A percentile compares a stretch with the other conserved stretches of the same genome.
Evolutionary conservation across 768 basidiomycete species (phyloP).

Genomic region (Fomitopsis serialis): DNA sequence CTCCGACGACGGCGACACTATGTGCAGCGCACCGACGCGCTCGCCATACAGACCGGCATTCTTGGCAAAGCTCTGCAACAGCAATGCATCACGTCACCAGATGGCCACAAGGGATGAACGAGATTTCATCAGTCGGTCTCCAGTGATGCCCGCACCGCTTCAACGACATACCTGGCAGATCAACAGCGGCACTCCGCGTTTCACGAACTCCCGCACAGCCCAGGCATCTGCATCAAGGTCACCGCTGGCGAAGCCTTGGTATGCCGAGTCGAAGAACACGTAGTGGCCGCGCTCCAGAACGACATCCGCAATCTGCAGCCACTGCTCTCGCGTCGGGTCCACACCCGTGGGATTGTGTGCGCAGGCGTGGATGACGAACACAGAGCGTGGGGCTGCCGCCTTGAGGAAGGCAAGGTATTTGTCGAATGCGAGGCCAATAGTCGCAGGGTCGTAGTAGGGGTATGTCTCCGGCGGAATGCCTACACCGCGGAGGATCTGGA

Average conservation of each 20-base stretch:
- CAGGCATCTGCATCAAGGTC: constrained; percentile 88
- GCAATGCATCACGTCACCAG: neutral
- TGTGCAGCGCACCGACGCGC: constrained; percentile 89
- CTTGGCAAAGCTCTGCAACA: constrained; percentile 86
- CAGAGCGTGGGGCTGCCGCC: constrained; percentile 67
- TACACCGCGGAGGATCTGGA: constrained; percentile 86
- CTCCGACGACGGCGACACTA: constrained; percentile 61
- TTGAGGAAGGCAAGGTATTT: constrained; percentile 60
- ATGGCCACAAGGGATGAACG: neutral
- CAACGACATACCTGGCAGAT: constrained; percentile 72
- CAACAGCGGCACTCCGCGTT: constrained; percentile 66
- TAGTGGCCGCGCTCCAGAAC: constrained; percentile 74
- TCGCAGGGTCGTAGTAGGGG: constrained; percentile 90
- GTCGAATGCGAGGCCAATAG: constrained; percentile 77
- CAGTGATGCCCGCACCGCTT: neutral
- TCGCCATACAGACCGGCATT: constrained; percentile 95
- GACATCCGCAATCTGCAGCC: constrained; percentile 69
- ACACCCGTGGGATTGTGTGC: constrained; percentile 98
- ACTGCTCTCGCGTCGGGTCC: constrained; percentile 86
- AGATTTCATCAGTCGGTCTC: neutral
- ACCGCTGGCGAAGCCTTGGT: constrained; percentile 96
- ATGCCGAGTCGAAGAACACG: constrained; percentile 93
- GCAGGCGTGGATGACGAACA: constrained; percentile 89
- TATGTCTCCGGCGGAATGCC: constrained; percentile 84
- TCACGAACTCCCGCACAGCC: constrained; percentile 85